Base-by-base conservation (phyloP, 148 eudicot genomes). In the Cornus kousa region DNA sequence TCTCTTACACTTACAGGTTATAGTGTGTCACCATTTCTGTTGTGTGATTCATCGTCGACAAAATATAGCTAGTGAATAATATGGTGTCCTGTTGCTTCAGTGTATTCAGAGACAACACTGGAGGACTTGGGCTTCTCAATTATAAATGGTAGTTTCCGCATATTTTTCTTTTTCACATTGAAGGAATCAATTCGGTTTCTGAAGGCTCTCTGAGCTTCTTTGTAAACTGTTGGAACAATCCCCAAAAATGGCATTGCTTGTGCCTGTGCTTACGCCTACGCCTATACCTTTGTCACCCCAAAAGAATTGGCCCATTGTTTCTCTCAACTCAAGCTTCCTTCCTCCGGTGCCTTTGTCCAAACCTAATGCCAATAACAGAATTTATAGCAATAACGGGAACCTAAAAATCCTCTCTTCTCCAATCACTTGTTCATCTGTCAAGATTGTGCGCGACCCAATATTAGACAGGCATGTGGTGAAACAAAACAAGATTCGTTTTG, bases 391-490 rank as follows among this genome's bases (percentile, higher is more conserved):
- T 64, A 14, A 16, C 64, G 76, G 83, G 83, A 82, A 74, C 2
- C 64, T 40, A 9, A 60, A 35, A 78, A 82, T 79, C 64, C 68
- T 62, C 53, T 72, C 85, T 57, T 68, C 85, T 72, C 72, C 83
- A 20, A 83, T 86, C 24, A 71, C 80, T 24, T 88, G 87, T 68
- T 89, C 92, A 46, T 78, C 91, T 59, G 85, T 82, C n/a, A 91
- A 91, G 80, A 80, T 84, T 31, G 90, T 91, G 74, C 90, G 89
- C 57, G 99, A 95, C 73, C 91, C 85, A 11, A 82, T 87, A 59
- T 79, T 95, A 74, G 99, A 95, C 79, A 93, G 82, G 81, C 94
- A 95, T 80, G 90, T 95, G 28, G 90, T 85, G 76, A 93, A 87
- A 85, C 92, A 86, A 64, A 93, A 95, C 81, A 91, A 84, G 84